Percentiles rank a stretch among this genome's conserved stretches.
phyloP scores from a whole-genome alignment of 164 flowering plant genomes.

The Vitis rupestris region DNA sequence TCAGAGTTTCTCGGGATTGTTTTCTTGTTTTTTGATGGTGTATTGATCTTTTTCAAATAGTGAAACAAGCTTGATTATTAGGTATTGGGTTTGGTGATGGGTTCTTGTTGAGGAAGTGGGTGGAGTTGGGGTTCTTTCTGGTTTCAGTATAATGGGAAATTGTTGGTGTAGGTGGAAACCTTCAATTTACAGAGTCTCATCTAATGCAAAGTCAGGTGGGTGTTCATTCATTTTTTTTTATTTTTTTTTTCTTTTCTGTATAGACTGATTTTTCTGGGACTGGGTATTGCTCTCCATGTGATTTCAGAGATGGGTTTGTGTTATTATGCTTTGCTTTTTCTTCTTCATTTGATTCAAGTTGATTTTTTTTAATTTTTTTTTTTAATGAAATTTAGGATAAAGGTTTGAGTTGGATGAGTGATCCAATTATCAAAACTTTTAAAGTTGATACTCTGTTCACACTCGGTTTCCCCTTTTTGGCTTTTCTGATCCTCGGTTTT shows the following conservation, averaged over 20 bases:
- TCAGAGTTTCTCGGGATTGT: not conserved
- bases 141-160: conserved; percentile 56
- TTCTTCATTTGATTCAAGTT: not conserved
- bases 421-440: not conserved
- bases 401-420: not conserved
- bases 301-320: conserved; percentile 9
- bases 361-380: not conserved
- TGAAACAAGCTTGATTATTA: not conserved
- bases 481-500: not conserved
- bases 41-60: not conserved
- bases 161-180: conserved; percentile 56
- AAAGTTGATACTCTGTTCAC: not conserved
- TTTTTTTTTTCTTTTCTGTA: not conserved
- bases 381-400: not conserved
- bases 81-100: conserved; percentile 13
- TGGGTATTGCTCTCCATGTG: conserved; percentile 4
- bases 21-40: not conserved
- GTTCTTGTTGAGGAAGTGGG: conserved; percentile 6
- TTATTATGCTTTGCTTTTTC: not conserved
- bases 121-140: conserved; percentile 1
- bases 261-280: not conserved
- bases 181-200: conserved; percentile 53
- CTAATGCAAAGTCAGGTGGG: conserved; percentile 74
- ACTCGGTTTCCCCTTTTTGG: not conserved
- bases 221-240: not conserved